Evolutionary conservation across 2,329 filamentous ascomycete species (phyloP), one percentile per base, ranked within the genome.

Genomic region (Aspergillus sp.): DNA sequence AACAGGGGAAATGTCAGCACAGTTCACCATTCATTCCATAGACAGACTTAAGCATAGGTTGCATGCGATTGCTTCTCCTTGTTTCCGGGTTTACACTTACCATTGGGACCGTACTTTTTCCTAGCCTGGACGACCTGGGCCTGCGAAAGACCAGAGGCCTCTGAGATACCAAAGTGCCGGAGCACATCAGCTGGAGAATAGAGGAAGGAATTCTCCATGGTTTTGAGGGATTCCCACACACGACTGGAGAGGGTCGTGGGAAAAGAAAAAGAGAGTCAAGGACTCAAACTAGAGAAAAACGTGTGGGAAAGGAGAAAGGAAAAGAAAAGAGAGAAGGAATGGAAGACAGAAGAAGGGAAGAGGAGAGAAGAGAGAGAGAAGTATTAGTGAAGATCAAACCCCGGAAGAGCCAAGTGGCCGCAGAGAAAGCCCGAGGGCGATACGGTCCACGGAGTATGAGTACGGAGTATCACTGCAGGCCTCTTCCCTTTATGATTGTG

Each of bases 171-270:
- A 59, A 80, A 79, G 52, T 76, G 66, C 52, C 68, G 65, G 52
- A 80, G 70, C 58, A 71, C 71, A 55, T 80, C 73, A 42, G 65
- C 63, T 43, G 73, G 65, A 52, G 74, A 69, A 57, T 65, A 68
- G 39, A 73, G 66, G 57, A 73, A 79, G 34, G 77, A 71, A 60
- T 74, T 72, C 57, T 80, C 76, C 77, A 80, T 80, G 39, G 48
- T 53, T 27, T 19, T 19, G 19, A 19, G 19, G 19, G 19, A 19
- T 19, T 19, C 19, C 19, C 19, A 19, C 19, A 27, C 36, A 39
- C 36, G 44, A 51, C 39, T 44, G 46, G 41, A 43, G 46, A 44
- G 39, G 29, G 46, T 29, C 36, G 49, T 44, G 47, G 45, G 44
- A 45, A 43, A 38, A 43, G 41, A 48, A 56, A 46, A 52, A 52